Base-by-base conservation (phyloP, 129 eudicot genomes). In the Erigeron canadensis region DNA sequence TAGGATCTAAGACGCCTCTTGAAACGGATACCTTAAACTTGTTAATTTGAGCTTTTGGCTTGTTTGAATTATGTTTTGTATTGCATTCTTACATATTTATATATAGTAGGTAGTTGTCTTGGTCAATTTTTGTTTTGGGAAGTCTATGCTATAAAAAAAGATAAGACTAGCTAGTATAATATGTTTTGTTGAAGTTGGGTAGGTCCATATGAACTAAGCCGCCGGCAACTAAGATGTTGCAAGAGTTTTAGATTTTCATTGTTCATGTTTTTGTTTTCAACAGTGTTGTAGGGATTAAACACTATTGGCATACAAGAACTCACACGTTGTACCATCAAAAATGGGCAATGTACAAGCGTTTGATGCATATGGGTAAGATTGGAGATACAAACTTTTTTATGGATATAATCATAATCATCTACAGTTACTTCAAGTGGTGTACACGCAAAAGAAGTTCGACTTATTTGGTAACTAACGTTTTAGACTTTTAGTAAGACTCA, bases 171-270 rank as follows among this genome's bases (percentile, higher is more conserved):
- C 34, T 28, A 28, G 34, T 28, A 28, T 28, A 1, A 28, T 45
- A 21, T 73, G 76, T 61, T 76, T 83, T 53, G 80, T 79, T 50
- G 75, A 79, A 63, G 54, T 43, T 75, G 83, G 74, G 81, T 71
- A 77, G 87, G 85, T 81, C 50, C 44, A 50, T 46, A 67, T 81
- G 83, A 77, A 77, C 75, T 75, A 75, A 83, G 88, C 86, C 38
- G 87, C 88, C 88, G 81, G 83, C 85, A 57, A 66, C 10, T 28
- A 28, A 28, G 34, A 28, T 44, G 50, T 37, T 50, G 44, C 47
- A 67, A 22, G 9, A 37, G 12, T 17, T 67, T 75, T 18, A 44
- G 43, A 41, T 8, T 47, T 61, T 69, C 44, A 61, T 67, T 62
- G 43, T 39, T 61, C 21, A 45, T 13, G 62, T 16, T 64, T 45